phyloP scores from a whole-genome alignment of 2,329 filamentous ascomycete genomes.

The Cladosporium sp. region DNA sequence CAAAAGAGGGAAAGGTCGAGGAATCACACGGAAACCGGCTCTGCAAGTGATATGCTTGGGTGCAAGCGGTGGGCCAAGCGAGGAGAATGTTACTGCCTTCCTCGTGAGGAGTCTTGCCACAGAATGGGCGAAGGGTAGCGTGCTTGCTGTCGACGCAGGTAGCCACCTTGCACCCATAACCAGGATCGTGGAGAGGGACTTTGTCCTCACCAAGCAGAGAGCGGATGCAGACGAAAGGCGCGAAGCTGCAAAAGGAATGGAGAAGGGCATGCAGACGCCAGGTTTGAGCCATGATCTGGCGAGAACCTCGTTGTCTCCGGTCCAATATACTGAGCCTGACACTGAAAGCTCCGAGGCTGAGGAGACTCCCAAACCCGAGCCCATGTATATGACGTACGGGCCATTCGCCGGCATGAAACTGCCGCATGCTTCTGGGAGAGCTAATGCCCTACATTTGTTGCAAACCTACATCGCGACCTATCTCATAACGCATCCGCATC shows the following conservation, averaged over 20 bases:
- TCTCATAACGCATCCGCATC: slow-evolving; percentile 93
- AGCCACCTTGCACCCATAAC: slow-evolving; percentile 82
- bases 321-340: not conserved
- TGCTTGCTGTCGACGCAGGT: slow-evolving; percentile 91
- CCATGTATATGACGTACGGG: slow-evolving; percentile 57
- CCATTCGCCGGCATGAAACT: slow-evolving; percentile 78
- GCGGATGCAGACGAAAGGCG: slow-evolving; percentile 11
- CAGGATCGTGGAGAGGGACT: slow-evolving; percentile 63
- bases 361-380: slow-evolving; percentile 24
- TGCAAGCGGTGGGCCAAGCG: slow-evolving; percentile 80
- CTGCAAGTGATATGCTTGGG: slow-evolving; percentile 56
- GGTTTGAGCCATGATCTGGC: slow-evolving; percentile 10
- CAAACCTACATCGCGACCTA: slow-evolving; percentile 78
- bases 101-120: slow-evolving; percentile 77
- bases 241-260: not conserved
- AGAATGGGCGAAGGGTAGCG: slow-evolving; percentile 75
- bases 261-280: slow-evolving; percentile 5
- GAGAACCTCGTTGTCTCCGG: slow-evolving; percentile 9
- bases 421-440: slow-evolving; percentile 60
- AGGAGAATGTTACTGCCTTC: slow-evolving; percentile 85
- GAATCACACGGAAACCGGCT: slow-evolving; percentile 23
- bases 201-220: slow-evolving; percentile 38
- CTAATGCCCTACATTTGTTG: slow-evolving; percentile 79
- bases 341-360: slow-evolving; percentile 18
- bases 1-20: slow-evolving; percentile 13